A percentile compares a stretch with the other conserved stretches of the same genome.
These are phyloP conservation scores for Lichtheimia ornata DNA, from an alignment of 371 early-diverging fungal genomes.

Conservation along the genomic window DNA sequence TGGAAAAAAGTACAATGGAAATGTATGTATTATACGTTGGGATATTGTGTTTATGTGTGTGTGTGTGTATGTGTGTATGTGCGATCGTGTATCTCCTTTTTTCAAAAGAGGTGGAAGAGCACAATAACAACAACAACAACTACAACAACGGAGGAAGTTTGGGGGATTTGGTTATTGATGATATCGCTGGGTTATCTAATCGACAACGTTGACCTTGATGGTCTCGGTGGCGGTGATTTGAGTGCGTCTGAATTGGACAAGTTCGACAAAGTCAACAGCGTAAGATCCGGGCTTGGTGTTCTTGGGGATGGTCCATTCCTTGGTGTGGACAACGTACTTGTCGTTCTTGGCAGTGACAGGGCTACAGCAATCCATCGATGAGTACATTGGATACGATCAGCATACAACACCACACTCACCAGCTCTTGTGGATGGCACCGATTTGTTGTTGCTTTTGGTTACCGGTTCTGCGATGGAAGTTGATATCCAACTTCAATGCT, in stretches of 20 bases:
- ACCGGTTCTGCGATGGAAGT: slow-evolving; percentile 46
- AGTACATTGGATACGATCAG: not conserved
- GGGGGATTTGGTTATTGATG: too few species aligned
- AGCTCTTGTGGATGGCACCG: slow-evolving; percentile 29
- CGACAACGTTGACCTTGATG: slow-evolving; percentile 40
- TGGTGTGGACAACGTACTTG: slow-evolving; percentile 40
- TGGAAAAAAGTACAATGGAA: too few species aligned
- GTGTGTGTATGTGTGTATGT: too few species aligned
- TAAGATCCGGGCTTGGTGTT: slow-evolving; percentile 58
- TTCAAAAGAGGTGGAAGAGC: too few species aligned
- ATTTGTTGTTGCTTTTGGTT: slow-evolving; percentile 40
- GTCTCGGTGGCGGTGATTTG: slow-evolving; percentile 39
- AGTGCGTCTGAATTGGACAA: slow-evolving; percentile 39
- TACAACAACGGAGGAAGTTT: too few species aligned
- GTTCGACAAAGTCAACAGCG: slow-evolving; percentile 45
- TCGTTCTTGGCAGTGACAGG: slow-evolving; percentile 33
- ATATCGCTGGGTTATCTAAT: slow-evolving; percentile 14
- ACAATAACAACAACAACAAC: too few species aligned
- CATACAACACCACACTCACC: slow-evolving; percentile 23
- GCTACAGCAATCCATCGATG: slow-evolving; percentile 15
- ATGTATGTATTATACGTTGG: too few species aligned
- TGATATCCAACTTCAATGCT: slow-evolving; percentile 36
- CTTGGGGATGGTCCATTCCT: slow-evolving; percentile 53
- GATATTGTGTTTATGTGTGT: too few species aligned
- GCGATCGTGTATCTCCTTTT: too few species aligned